Percentiles rank a stretch among this genome's conserved stretches.
These are phyloP conservation scores for Lunasporangiospora selenospora DNA, from an alignment of 192 early-diverging fungal genomes.

Conservation along the genomic window DNA sequence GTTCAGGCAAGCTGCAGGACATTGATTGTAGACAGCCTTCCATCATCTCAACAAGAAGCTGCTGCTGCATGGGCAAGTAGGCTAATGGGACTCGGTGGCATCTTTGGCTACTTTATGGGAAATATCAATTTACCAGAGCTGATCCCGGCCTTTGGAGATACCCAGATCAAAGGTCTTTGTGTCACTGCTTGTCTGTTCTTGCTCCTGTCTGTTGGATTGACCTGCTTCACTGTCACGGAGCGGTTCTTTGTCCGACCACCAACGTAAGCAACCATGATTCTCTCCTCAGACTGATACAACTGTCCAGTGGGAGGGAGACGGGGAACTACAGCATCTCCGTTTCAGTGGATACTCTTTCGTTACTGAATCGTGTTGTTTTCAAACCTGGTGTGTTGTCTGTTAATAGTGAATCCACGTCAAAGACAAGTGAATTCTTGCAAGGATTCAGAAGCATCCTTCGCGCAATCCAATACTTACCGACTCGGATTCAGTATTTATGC, in stretches of 20 bases:
- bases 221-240: constrained; percentile 74
- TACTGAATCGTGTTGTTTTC: too few relatives aligned
- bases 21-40: constrained; percentile 84
- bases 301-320: constrained; percentile 1
- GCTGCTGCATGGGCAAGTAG: constrained; percentile 89
- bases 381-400: background rate
- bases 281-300: constrained; percentile 1
- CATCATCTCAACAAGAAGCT: constrained; percentile 81
- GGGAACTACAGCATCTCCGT: too few relatives aligned
- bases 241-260: constrained; percentile 34
- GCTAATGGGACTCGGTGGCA: constrained; percentile 88
- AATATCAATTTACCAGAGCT: constrained; percentile 75
- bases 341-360: too few relatives aligned
- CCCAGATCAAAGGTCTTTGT: constrained; percentile 86
- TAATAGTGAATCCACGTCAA: constrained; percentile 22
- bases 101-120: constrained; percentile 90
- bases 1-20: constrained; percentile 89
- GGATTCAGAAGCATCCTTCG: constrained; percentile 39
- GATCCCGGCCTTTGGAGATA: constrained; percentile 77
- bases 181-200: constrained; percentile 76
- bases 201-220: constrained; percentile 62
- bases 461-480: constrained; percentile 71
- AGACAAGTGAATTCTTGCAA: constrained; percentile 15
- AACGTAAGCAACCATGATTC: constrained; percentile 9
- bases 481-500: constrained; percentile 76